A percentile compares a stretch with the other conserved stretches of the same genome.
Evolutionary conservation across 139 green algal species (phyloP).

Genomic region (Micromonas pusilla): DNA sequence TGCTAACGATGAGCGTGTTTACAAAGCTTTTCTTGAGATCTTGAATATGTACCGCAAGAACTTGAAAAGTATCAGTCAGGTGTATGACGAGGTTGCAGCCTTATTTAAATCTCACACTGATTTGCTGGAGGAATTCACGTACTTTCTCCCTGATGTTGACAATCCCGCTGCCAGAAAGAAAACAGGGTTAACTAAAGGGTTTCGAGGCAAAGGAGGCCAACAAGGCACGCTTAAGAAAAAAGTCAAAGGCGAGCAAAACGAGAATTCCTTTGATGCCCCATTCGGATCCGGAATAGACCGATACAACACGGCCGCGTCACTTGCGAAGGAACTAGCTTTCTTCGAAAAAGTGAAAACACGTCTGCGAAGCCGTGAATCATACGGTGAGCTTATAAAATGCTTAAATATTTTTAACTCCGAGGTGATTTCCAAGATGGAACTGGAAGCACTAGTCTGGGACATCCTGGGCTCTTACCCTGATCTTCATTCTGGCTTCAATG

Average conservation of each 20-base stretch:
- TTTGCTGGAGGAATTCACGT: conserved; percentile 95
- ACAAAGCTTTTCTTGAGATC: conserved; percentile 99
- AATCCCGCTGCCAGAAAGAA: neutral
- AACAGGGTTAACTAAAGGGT: neutral
- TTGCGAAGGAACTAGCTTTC: conserved; percentile 62
- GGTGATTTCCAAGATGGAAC: conserved; percentile 78
- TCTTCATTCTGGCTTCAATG: conserved; percentile 71
- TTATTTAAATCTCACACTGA: conserved; percentile 89
- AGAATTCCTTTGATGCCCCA: neutral
- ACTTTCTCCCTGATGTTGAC: conserved; percentile 76
- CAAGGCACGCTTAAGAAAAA: neutral
- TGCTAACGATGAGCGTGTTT: conserved; percentile 84
- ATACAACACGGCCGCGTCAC: conserved; percentile 9
- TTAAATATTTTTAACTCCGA: conserved; percentile 90
- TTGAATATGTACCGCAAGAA: conserved; percentile 99
- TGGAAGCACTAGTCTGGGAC: conserved; percentile 55
- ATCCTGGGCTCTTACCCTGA: conserved; percentile 78
- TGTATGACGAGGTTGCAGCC: conserved; percentile 92
- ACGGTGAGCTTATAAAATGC: conserved; percentile 94
- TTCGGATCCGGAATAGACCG: neutral
- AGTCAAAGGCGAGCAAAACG: neutral
- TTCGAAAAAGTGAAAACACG: conserved; percentile 51
- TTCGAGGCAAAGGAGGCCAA: neutral
- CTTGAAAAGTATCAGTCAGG: conserved; percentile 88
- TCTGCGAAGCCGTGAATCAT: conserved; percentile 69